phyloP scores from a whole-genome alignment of 805 yeast species.

The Metschnikowia colocasiae region DNA sequence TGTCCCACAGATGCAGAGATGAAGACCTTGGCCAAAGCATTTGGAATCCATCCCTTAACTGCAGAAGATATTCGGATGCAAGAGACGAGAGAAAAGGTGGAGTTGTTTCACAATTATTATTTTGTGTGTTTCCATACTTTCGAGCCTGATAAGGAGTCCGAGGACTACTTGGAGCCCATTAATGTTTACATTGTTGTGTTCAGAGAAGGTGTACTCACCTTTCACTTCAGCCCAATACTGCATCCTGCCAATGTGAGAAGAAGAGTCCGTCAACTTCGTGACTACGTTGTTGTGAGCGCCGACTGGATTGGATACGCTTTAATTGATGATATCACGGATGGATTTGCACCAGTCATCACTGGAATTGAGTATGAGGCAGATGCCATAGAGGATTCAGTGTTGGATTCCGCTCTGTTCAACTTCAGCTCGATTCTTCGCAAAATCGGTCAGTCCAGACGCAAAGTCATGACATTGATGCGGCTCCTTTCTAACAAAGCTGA shows the following conservation, averaged over 20 bases:
- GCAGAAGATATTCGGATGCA: slow-evolving; percentile 96
- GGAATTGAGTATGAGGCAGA: slow-evolving; percentile 78
- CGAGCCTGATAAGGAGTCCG: slow-evolving; percentile 77
- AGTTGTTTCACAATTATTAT: slow-evolving; percentile 82
- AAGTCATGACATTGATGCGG: slow-evolving; percentile 90
- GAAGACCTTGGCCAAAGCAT: slow-evolving; percentile 87
- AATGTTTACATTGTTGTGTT: slow-evolving; percentile 62
- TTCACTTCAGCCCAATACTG: slow-evolving; percentile 56
- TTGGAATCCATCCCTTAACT: slow-evolving; percentile 96
- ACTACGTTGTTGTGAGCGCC: slow-evolving; percentile 71
- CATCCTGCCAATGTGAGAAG: slow-evolving; percentile 72
- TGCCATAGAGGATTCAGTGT: slow-evolving; percentile 81
- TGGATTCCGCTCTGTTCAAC: slow-evolving; percentile 70
- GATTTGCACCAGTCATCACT: slow-evolving; percentile 77
- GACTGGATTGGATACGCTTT: slow-evolving; percentile 83
- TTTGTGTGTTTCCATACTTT: slow-evolving; percentile 97
- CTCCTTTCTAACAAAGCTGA: slow-evolving; percentile 91
- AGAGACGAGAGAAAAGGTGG: slow-evolving; percentile 96
- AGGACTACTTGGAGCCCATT: slow-evolving; percentile 78
- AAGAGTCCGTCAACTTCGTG: slow-evolving; percentile 75
- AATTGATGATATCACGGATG: slow-evolving; percentile 82
- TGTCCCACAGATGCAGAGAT: slow-evolving; percentile 95
- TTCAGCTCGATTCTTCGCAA: slow-evolving; percentile 72
- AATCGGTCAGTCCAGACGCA: slow-evolving; percentile 86
- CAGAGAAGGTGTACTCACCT: slow-evolving; percentile 55